These are phyloP conservation scores for Chrysopogon serrulatus DNA, from an alignment of 176 grass and related monocot species.

Conservation along the genomic window DNA sequence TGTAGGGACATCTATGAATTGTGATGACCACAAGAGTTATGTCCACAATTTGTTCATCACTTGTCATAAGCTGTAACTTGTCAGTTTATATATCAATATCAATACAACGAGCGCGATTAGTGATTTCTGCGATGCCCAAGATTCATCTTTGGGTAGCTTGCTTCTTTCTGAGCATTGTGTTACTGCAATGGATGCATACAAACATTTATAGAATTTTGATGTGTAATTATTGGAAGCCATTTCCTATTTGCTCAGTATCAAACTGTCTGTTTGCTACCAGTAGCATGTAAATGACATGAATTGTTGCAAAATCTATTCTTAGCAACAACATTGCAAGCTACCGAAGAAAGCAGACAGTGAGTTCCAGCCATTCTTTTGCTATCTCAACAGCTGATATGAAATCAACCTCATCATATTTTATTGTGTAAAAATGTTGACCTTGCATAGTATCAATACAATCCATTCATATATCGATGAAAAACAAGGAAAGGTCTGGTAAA, in stretches of 20 bases:
- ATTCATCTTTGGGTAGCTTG: neutral
- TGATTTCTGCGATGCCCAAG: neutral
- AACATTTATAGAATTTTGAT: neutral
- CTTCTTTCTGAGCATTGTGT: neutral
- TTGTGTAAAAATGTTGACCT: constrained; percentile 26
- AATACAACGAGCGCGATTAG: neutral
- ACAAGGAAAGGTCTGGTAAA: constrained; percentile 30
- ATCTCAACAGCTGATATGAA: neutral
- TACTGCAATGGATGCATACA: neutral
- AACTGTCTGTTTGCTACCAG: neutral
- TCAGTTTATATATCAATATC: neutral
- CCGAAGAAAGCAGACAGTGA: neutral
- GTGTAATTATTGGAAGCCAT: neutral
- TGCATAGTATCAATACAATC: constrained; percentile 20
- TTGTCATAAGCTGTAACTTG: neutral
- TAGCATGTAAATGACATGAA: neutral
- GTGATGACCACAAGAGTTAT: neutral
- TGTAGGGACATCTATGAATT: neutral
- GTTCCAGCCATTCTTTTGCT: neutral
- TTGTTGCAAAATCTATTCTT: neutral
- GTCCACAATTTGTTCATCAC: neutral
- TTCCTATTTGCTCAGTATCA: neutral
- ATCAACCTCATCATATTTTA: neutral
- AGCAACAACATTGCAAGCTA: neutral
- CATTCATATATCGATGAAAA: constrained; percentile 33